Evolutionary conservation across 805 yeast genomes (phyloP), one percentile per base, ranked within the genome.

Genomic region (Pichia rugopelliculosa): DNA sequence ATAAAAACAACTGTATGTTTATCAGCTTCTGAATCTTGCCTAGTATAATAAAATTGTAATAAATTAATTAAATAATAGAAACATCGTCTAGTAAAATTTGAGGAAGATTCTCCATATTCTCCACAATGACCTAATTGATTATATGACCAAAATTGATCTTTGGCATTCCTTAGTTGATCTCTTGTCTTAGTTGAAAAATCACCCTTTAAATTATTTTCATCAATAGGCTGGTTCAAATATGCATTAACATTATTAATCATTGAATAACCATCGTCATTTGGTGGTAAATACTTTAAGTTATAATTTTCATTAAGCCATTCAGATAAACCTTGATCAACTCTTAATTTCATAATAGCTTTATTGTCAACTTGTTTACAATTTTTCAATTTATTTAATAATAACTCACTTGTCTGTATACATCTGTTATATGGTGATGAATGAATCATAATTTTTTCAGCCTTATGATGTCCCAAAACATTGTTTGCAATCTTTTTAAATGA

Each of bases 401-500:
- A 36, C 46, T 66, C 70, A 9, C 67, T 59, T 0, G 75, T 72
- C 53, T 72, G 74, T 6, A 72, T 56, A 52, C 76, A 72, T 50
- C 76, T 52, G 39, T 71, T 62, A 48, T 72, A 72, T 0, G 76
- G 76, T 1, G 75, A 71, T 6, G 70, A 61, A 52, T 72, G 75
- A 5, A 66, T 54, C 23, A 64, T 54, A 3, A 66, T 30, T 15
- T 45, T 37, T 18, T 27, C 59, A 45, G 30, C 54, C 43, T 18
- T 41, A 40, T 21, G 47, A 26, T 40, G 42, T 21, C 36, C 26
- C 18, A 59, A 46, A 8, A 63, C 36, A 46, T 62, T 57, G 20
- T 59, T 55, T 10, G 59, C 52, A 12, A 61, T 46, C 39, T 57
- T 59, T 38, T 56, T 58, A 38, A 53, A 55, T 6, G 67, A 62